phyloP scores from a whole-genome alignment of 1,284 basidiomycete species.

The Puccinia polysora region DNA sequence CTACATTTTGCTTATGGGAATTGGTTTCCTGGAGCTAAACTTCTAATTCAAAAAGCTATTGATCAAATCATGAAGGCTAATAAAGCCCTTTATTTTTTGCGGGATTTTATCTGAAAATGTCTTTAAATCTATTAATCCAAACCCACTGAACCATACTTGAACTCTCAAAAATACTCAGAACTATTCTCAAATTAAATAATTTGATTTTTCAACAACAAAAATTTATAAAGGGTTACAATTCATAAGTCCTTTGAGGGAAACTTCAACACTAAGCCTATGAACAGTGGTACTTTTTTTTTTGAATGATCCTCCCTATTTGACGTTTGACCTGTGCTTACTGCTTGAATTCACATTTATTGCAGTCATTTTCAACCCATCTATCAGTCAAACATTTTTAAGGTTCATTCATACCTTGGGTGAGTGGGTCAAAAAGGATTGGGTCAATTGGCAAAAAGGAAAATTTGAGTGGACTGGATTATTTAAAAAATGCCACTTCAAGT shows the following conservation, averaged over 20 bases:
- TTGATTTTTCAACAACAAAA: slow-evolving; percentile 99
- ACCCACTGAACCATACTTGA: slow-evolving; percentile 96
- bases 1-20: slow-evolving; percentile 98
- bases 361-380: slow-evolving; percentile 99
- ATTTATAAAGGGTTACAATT: slow-evolving; percentile 98
- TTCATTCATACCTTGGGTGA: slow-evolving; percentile 97
- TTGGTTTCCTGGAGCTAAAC: slow-evolving; percentile 99
- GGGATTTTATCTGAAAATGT: slow-evolving; percentile 97
- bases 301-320: not conserved
- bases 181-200: slow-evolving; percentile 99
- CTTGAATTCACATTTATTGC: not conserved
- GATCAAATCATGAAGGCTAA: slow-evolving; percentile 99
- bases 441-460: slow-evolving; percentile 99
- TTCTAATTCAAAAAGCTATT: no score
- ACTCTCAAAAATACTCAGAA: no score
- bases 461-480: slow-evolving; percentile 52
- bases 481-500: not conserved
- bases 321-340: not conserved
- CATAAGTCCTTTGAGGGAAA: slow-evolving; percentile 99
- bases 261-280: slow-evolving; percentile 98
- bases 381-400: slow-evolving; percentile 96
- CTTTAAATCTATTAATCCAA: slow-evolving; percentile 97
- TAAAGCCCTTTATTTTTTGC: slow-evolving; percentile 93
- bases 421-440: no score
- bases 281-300: slow-evolving; percentile 55